Evolutionary conservation across 2,329 filamentous ascomycete species (phyloP), one percentile per base, ranked within the genome.

Genomic region (Aspergillus novoparasiticus): DNA sequence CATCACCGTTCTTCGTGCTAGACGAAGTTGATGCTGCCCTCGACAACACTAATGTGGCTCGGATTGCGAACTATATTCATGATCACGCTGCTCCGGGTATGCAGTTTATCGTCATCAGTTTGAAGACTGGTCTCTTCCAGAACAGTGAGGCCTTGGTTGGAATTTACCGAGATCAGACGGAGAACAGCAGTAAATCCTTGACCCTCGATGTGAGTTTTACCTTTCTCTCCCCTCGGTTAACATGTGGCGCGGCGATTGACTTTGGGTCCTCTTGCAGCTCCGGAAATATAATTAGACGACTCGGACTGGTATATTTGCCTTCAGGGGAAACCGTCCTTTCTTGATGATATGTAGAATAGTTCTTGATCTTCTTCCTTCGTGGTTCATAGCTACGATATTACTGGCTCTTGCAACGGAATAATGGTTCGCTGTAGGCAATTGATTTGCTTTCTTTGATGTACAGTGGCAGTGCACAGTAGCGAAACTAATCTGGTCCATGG

Each of bases 41-140:
- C n/a, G 95, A 99, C 76, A 97, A 97, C 74, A 93, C 94, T 64
- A 99, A 99, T 72, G 95, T 98, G 8, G 90, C 93, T 70, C 93
- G 96, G 76, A 94, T 99, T 78, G 95, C 94, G 68, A 95, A 95
- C 78, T 99, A 99, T 75, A 96, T 99, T 66, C 88, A 90, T 43
- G 93, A 96, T 73, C 94, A 99, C 79, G 92, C 94, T 0, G 92
- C 93, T 0, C 95, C 95, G 1, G 96, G 96, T 16, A 98, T 98
- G 93, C 95, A 99, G 78, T 99, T 99, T 71, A 96, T 99, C 65
- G 95, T 99, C 69, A 99, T 99, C 78, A 93, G 89, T 81, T 85
- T 99, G 76, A 99, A 99, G 85, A 91, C 93, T 0, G 94, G 93
- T 1, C 83, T 99, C 61, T 99, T 98, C 82, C 94, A 99, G 80